Percentiles rank a stretch among this genome's conserved stretches.
These are phyloP conservation scores for Acacia confusa DNA, from an alignment of 306 rosid genomes.

Conservation along the genomic window DNA sequence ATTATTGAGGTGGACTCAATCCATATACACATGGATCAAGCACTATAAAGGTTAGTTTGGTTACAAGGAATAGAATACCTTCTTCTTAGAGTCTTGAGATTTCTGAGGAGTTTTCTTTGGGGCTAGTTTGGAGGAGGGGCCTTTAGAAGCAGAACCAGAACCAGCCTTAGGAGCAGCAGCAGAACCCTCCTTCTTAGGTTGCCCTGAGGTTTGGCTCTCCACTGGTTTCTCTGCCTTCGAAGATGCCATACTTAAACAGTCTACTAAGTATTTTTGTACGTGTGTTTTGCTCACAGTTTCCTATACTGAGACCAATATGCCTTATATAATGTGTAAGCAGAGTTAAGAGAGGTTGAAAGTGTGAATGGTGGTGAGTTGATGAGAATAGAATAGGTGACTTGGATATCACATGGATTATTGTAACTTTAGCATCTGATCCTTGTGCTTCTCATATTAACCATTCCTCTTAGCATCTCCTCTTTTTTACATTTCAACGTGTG, in stretches of 20 bases:
- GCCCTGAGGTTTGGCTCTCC: slow-evolving; percentile 39
- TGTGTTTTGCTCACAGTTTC: not conserved
- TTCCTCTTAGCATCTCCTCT: not conserved
- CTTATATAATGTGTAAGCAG: not conserved
- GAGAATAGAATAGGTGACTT: slow-evolving; percentile 28
- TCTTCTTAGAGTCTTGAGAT: slow-evolving; percentile 67
- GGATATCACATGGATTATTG: slow-evolving; percentile 1
- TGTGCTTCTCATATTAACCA: not conserved
- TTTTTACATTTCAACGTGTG: not conserved
- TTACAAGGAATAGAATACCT: slow-evolving; percentile 26
- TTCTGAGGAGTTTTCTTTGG: slow-evolving; percentile 60
- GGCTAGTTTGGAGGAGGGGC: slow-evolving; percentile 49
- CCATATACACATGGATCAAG: not conserved
- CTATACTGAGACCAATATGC: not conserved
- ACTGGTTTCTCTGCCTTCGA: slow-evolving; percentile 40
- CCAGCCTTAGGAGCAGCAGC: slow-evolving; percentile 27
- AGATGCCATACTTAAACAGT: slow-evolving; percentile 29
- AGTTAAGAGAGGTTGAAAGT: not conserved
- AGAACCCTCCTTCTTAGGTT: slow-evolving; percentile 36
- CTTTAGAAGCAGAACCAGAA: slow-evolving; percentile 21
- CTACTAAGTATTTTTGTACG: not conserved
- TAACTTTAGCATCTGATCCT: slow-evolving; percentile 30
- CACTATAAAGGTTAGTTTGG: no score
- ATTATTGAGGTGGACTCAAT: not conserved
- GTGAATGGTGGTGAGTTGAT: slow-evolving; percentile 22